Evolutionary conservation across 768 basidiomycete genomes (phyloP).

Genomic region (Lactarius evosmus): DNA sequence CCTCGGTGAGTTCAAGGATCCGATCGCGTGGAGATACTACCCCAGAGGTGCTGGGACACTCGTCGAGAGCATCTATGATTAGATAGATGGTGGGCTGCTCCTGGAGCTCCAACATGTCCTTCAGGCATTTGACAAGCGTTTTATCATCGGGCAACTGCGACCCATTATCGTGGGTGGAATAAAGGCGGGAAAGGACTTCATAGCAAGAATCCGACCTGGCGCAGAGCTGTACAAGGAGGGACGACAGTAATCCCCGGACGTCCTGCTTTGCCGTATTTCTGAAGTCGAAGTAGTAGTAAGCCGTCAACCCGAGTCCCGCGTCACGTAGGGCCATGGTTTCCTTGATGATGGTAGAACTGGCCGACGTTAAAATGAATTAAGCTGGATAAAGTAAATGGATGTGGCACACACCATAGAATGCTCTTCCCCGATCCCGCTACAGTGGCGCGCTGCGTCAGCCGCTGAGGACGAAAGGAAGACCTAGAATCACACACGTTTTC

Average conservation of each 20-base stretch:
- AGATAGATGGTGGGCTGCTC: neutral
- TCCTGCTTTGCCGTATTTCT: neutral
- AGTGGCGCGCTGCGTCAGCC: neutral
- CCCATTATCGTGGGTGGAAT: neutral
- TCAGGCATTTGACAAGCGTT: neutral
- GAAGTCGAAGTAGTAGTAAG: slow-evolving; percentile 8
- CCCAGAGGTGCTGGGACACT: slow-evolving; percentile 1
- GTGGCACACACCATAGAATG: neutral
- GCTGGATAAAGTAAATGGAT: neutral
- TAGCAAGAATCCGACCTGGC: slow-evolving; percentile 1
- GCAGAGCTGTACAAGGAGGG: neutral
- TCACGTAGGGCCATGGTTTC: neutral
- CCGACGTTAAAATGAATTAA: neutral
- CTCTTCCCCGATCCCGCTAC: slow-evolving; percentile 5
- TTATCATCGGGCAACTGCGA: neutral
- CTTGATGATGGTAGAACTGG: slow-evolving; percentile 1
- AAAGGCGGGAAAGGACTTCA: neutral
- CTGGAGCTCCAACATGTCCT: neutral
- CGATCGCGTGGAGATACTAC: neutral
- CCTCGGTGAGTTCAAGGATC: neutral
- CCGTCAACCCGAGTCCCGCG: neutral
- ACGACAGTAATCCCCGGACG: neutral
- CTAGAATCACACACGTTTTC: neutral
- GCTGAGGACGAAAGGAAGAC: neutral
- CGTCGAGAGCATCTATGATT: slow-evolving; percentile 8